Evolutionary conservation across 768 basidiomycete species (phyloP).

Genomic region (Lentinula sp.): DNA sequence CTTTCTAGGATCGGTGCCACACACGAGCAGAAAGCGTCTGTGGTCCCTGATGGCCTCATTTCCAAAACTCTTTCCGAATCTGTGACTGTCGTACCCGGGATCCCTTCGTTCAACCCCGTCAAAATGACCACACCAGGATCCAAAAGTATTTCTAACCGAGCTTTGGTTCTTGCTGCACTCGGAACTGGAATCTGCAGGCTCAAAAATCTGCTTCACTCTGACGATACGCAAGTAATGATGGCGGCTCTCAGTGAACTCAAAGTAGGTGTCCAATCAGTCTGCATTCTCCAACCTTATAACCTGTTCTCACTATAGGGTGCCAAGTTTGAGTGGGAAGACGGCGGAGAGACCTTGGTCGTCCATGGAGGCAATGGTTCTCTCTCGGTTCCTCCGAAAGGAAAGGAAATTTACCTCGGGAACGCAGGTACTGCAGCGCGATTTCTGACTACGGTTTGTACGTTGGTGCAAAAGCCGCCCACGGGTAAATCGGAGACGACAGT

Average conservation of each 20-base stretch:
- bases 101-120: slow-evolving; percentile 52
- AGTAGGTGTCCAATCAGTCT: slow-evolving; percentile 32
- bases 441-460: slow-evolving; percentile 92
- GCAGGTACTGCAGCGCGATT: slow-evolving; percentile 98
- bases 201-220: slow-evolving; percentile 89
- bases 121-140: slow-evolving; percentile 91
- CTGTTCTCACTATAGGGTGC: slow-evolving; percentile 57
- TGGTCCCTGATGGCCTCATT: slow-evolving; percentile 77
- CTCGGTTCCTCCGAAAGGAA: slow-evolving; percentile 68
- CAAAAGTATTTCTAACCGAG: slow-evolving; percentile 95
- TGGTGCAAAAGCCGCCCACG: slow-evolving; percentile 48
- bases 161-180: slow-evolving; percentile 88
- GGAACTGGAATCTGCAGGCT: slow-evolving; percentile 84
- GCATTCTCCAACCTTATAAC: background rate
- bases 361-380: slow-evolving; percentile 80
- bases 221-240: slow-evolving; percentile 99
- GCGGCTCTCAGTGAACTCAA: slow-evolving; percentile 82
- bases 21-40: slow-evolving; percentile 86
- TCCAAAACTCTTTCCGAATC: slow-evolving; percentile 77
- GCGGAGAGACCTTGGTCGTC: slow-evolving; percentile 92
- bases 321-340: slow-evolving; percentile 91
- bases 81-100: slow-evolving; percentile 65
- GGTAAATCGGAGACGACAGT: slow-evolving; percentile 50
- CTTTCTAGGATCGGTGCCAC: slow-evolving; percentile 89
- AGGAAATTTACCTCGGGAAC: slow-evolving; percentile 92